Evolutionary conservation across 768 basidiomycete genomes (phyloP), one percentile per base, ranked within the genome.

Genomic region (Russula dissimulans): DNA sequence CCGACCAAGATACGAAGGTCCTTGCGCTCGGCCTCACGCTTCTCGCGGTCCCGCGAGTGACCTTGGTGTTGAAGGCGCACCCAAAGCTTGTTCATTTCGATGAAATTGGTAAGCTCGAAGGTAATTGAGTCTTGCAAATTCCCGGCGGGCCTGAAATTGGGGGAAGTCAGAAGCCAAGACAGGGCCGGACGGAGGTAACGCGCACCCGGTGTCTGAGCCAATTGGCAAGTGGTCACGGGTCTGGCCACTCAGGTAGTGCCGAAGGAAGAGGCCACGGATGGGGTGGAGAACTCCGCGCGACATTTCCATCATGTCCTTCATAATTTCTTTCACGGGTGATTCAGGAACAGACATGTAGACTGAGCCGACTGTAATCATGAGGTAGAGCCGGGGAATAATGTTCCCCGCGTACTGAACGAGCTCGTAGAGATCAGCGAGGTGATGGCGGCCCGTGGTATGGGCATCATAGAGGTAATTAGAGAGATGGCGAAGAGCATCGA

Each of bases 291-390:
- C 93, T 62, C 97, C 97, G 18, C 94, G 79, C 39, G 93, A 93
- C 97, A 98, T 98, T 73, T 99, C 97, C 89, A 99, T 89, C 95
- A 98, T 97, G 73, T 99, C 97, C 79, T 97, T 98, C 95, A 98
- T 99, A 63, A 99, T 93, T 76, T 99, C 95, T 78, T 94, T 97
- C 57, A 98, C 86, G 4, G 95, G 95, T 10, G 95, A 95, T 60
- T 97, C 95, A 3, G 93, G 85, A 54, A 97, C 86, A 32, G 93
- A 94, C 97, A 99, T 98, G 79, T 97, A 99, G 39, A 98, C 95
- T 0, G 95, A 91, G 65, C 97, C 97, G 63, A 99, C 95, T 42
- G 97, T 98, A 68, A 98, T 97, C 97, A 99, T 98, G 69, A 98
- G 89, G 75, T 98, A 92, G 39, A 91, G 79, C 17, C 93, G 85